Base-by-base conservation (phyloP, 73 alveolate genomes). In the Paramecium biaurelia region DNA sequence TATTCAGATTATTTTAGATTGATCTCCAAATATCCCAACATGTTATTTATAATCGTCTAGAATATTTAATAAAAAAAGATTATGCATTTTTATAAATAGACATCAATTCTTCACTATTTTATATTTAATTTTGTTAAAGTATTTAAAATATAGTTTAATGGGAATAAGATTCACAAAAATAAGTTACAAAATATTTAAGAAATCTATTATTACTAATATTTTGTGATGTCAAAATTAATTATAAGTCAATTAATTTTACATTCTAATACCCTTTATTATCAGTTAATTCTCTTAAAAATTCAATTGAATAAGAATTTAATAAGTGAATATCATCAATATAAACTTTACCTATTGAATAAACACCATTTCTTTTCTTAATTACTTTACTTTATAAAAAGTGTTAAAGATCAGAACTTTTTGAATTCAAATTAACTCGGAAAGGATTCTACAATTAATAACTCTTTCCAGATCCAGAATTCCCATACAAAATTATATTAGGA, bases 321-420 rank as follows among this genome's bases (percentile, higher is more conserved):
- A 72, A n/a, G n/a, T 72, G 86, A 5, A 72, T 34, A 72, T 72
- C 86, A 72, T 72, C 86, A 4, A 72, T 72, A 35, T 72, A 34
- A 1, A 72, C 37, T 37, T 18, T 72, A 5, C 86, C 86, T 34
- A 72, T 37, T 32, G 59, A 35, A 72, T 72, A 72, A 4, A 37
- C 45, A 3, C 58, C 59, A 72, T 32, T 72, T 20, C 86, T 72
- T 37, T 38, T 72, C 6, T 72, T 72, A 34, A 34, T 72, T 4
- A 37, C 34, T 32, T 37, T 72, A 10, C 34, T 21, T 15, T 72
- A 42, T 72, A 72, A 30, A 37, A n/a, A 72, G 8, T 6, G 34
- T 42, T 28, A 18, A 14, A 72, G 14, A 35, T 72, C 86, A 72
- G 11, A 15, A 35, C 59, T 32, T 21, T 20, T 38, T 0, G 21